Base-by-base conservation (phyloP, 1,284 basidiomycete genomes). In the Cryptococcus floricola region DNA sequence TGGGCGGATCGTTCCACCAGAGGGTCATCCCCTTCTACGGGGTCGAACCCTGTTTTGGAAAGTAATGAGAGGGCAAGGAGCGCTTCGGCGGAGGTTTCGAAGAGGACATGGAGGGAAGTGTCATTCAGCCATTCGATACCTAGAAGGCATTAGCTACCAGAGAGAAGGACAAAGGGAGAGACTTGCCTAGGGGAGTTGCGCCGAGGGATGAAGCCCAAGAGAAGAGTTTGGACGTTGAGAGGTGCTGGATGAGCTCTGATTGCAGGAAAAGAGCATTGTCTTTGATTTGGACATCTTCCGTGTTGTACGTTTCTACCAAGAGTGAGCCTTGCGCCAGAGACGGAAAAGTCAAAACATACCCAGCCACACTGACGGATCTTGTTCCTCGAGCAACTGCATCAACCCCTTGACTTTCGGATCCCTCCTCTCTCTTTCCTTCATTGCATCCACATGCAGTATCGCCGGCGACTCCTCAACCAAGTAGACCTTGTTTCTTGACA, bases 71-170 rank as follows among this genome's bases (percentile, higher is more conserved):
- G 62, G 4, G 59, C 66, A 23, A 75, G 61, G 1, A 75, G 57
- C 12, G 73, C 60, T 1, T 67, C 63, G 0, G 67, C 60, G 5
- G 72, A 56, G 12, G 65, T 60, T n/a, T 62, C 61, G 56, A 75
- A 75, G 28, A 75, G 57, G 39, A 75, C 62, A 13, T 69, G 54
- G 6, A 75, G 64, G 0, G 71, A 71, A 2, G 68, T 62, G 60
- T 75, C 73, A 59, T 75, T 75, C 9, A 75, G 63, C 73, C 73
- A 75, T 63, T 75, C 73, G 52, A 75, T 74, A 18, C 72, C 72
- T 73, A 50, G 2, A 10, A 18, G n/a, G 6, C 9, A 34, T 56
- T 39, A 53, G 50, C 41, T 39, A 14, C 31, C 6, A 19, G 12
- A 48, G 12, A 44, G 7, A 13, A 3, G 9, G 47, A 25, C 8